Percentiles rank a stretch among this genome's conserved stretches.
These are phyloP conservation scores for Penicillium goetzii DNA, from an alignment of 495 filamentous ascomycete genomes.

Conservation along the genomic window DNA sequence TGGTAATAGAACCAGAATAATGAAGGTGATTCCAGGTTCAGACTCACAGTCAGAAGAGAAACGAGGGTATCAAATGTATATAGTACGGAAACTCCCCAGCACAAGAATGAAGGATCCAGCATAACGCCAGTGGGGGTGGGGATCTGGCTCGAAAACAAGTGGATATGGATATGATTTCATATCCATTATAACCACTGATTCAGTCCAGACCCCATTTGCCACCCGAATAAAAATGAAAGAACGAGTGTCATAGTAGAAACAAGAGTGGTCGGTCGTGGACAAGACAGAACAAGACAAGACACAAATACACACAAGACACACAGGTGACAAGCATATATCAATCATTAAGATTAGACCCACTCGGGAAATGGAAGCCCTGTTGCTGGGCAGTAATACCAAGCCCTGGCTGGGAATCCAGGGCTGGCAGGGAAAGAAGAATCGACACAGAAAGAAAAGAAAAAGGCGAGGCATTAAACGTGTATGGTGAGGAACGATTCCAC, in stretches of 20 bases:
- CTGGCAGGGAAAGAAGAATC: slow-evolving; percentile 3
- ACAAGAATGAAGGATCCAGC: slow-evolving; percentile 11
- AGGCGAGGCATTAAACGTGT: slow-evolving; percentile 27
- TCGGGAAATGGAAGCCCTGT: slow-evolving; percentile 10
- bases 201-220: neutral
- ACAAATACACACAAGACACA: slow-evolving; percentile 4
- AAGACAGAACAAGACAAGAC: slow-evolving; percentile 10
- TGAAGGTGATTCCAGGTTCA: neutral
- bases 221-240: slow-evolving; percentile 3
- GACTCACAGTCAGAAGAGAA: slow-evolving; percentile 4
- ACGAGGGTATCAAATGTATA: slow-evolving; percentile 32
- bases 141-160: neutral
- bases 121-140: neutral
- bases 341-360: slow-evolving; percentile 39
- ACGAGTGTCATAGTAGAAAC: slow-evolving; percentile 10
- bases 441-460: slow-evolving; percentile 14
- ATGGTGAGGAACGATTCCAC: slow-evolving; percentile 12
- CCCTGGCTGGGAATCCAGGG: neutral
- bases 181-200: neutral
- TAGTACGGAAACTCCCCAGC: slow-evolving; percentile 11
- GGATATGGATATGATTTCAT: neutral
- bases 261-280: slow-evolving; percentile 7
- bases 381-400: neutral
- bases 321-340: slow-evolving; percentile 19
- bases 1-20: slow-evolving; percentile 1